These are phyloP conservation scores for Pseudognaphalium luteoalbum DNA, from an alignment of 129 eudicot genomes.

Conservation along the genomic window DNA sequence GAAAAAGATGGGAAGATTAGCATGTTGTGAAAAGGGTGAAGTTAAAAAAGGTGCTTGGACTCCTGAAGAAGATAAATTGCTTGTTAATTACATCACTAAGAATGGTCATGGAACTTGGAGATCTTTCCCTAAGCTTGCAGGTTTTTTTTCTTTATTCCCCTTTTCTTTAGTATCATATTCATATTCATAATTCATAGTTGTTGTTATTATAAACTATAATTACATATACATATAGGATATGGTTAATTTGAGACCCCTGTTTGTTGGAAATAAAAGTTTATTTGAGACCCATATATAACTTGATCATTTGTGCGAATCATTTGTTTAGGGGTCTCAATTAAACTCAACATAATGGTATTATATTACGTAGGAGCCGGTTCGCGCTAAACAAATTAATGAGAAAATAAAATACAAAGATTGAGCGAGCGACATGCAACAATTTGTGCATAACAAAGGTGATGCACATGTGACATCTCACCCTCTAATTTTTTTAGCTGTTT, in stretches of 20 bases:
- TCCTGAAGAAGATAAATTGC: constrained; percentile 76
- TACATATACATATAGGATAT: neutral
- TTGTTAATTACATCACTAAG: constrained; percentile 63
- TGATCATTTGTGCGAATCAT: no score
- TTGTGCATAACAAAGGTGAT: no score
- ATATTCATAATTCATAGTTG: no score
- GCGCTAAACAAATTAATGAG: no score
- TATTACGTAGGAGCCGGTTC: no score
- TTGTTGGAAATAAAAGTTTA: no score
- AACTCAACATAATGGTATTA: no score
- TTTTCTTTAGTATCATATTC: neutral
- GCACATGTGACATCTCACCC: no score
- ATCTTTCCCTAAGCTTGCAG: constrained; percentile 79
- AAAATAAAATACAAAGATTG: no score
- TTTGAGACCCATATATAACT: neutral
- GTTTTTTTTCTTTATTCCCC: constrained; percentile 23
- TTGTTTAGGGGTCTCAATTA: neutral
- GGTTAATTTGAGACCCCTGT: neutral
- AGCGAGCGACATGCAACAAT: no score
- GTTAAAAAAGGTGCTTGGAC: constrained; percentile 87
- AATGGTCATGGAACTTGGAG: constrained; percentile 85
- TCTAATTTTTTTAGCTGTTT: no score
- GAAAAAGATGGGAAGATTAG: constrained; percentile 47
- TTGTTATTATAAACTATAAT: no score
- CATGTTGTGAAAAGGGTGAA: constrained; percentile 51